phyloP scores from a whole-genome alignment of 2,329 filamentous ascomycete genomes.

The Penicillium hesseltinei region DNA sequence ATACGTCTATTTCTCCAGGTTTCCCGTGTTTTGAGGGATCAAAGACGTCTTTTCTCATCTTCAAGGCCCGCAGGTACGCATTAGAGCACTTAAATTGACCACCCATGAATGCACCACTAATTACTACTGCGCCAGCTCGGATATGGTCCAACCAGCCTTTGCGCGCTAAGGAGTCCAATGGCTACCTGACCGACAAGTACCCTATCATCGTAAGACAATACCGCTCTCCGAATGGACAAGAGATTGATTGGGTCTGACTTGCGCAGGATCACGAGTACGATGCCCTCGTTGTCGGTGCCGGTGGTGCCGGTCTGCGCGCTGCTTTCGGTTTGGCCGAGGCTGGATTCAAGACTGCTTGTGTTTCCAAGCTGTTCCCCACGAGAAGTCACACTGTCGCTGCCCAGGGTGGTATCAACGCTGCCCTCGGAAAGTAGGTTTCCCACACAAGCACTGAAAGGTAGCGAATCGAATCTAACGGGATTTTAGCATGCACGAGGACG shows the following conservation, averaged over 20 bases:
- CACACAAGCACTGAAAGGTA: background rate
- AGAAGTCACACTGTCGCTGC: constrained; percentile 66
- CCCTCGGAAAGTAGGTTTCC: constrained; percentile 43
- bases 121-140: constrained; percentile 57
- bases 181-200: constrained; percentile 85
- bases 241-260: constrained; percentile 19
- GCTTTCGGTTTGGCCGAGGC: constrained; percentile 64
- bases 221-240: background rate
- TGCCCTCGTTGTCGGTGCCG: constrained; percentile 76
- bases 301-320: constrained; percentile 62
- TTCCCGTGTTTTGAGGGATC: constrained; percentile 60
- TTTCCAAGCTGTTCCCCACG: constrained; percentile 64
- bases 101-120: constrained; percentile 22
- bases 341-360: constrained; percentile 64
- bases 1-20: constrained; percentile 51
- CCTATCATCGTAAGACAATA: constrained; percentile 74
- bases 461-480: constrained; percentile 21
- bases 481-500: constrained; percentile 90
- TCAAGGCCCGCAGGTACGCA: constrained; percentile 73
- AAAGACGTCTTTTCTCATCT: constrained; percentile 79
- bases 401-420: constrained; percentile 60
- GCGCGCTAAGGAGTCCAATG: constrained; percentile 88
- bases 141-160: constrained; percentile 84
- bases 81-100: constrained; percentile 21
- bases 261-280: constrained; percentile 93